Percentiles rank a stretch among this genome's conserved stretches.
Conservation (phyloP, 2,329 filamentous ascomycete genomes). For the Simplicillium aogashimaense region DNA sequence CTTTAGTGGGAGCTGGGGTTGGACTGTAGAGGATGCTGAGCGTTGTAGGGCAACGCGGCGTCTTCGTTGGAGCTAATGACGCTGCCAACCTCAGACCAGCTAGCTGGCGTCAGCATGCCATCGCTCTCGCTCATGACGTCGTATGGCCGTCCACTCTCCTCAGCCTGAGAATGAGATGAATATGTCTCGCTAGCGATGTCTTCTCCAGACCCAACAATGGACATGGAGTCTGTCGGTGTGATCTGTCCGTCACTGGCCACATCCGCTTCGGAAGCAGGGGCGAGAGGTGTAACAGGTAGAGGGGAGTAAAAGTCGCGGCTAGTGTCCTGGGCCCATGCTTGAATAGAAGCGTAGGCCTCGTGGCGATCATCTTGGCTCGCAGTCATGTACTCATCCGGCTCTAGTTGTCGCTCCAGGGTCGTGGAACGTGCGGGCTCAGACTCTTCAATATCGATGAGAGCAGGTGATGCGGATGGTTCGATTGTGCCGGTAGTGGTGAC, state of each 20-base stretch:
- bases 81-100: constrained; percentile 57
- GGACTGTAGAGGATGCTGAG: too few relatives aligned
- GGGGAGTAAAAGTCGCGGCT: constrained; percentile 50
- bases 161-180: constrained; percentile 21
- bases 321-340: constrained; percentile 52
- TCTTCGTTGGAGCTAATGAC: constrained; percentile 46
- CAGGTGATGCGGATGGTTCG: constrained; percentile 12
- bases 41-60: background rate
- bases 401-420: constrained; percentile 24
- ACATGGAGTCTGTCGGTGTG: constrained; percentile 50
- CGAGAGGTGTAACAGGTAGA: constrained; percentile 39
- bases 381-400: constrained; percentile 40
- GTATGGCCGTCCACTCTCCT: constrained; percentile 28
- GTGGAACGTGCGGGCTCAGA: constrained; percentile 12
- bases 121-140: constrained; percentile 52
- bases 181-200: constrained; percentile 33
- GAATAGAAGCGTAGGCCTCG: constrained; percentile 49
- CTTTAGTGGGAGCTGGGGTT: too few relatives aligned
- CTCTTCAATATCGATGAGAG: constrained; percentile 22
- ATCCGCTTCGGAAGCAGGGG: constrained; percentile 41
- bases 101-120: constrained; percentile 48
- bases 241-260: constrained; percentile 41
- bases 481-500: constrained; percentile 14
- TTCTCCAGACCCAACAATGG: constrained; percentile 40
- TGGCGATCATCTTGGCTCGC: constrained; percentile 35